A percentile compares a stretch with the other conserved stretches of the same genome.
Conservation (phyloP, 202 grass and related monocot genomes). For the Schoenoplectus tabernaemontani region DNA sequence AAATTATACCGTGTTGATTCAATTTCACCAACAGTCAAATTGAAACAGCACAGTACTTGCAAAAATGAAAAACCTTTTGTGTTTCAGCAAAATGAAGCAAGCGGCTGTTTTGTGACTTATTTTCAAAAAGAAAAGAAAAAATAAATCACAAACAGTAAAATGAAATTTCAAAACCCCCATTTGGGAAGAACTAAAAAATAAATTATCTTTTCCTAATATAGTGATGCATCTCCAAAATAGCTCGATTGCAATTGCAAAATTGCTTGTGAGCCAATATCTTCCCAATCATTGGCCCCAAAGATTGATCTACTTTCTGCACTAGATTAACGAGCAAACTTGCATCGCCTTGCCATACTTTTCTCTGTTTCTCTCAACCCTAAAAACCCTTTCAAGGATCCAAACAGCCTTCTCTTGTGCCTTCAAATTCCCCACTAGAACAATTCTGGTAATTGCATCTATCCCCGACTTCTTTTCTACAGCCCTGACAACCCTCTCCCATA, state of each 20-base stretch:
- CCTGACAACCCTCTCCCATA: conserved; percentile 55
- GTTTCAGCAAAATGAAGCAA: background rate
- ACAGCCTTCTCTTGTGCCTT: conserved; percentile 66
- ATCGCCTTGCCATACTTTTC: conserved; percentile 42
- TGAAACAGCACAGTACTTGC: background rate
- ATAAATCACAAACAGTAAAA: too few relatives aligned
- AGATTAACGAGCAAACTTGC: conserved; percentile 72
- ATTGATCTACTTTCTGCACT: conserved; percentile 50
- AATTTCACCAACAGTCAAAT: background rate
- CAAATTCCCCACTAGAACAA: conserved; percentile 40
- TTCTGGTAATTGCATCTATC: conserved; percentile 52
- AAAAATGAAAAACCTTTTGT: background rate
- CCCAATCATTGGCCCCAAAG: conserved; percentile 62
- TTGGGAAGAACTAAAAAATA: too few relatives aligned
- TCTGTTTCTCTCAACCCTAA: conserved; percentile 44
- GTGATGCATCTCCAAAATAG: conserved; percentile 46
- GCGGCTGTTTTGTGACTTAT: background rate
- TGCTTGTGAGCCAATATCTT: conserved; percentile 83
- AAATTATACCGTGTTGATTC: background rate
- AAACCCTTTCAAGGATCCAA: conserved; percentile 80
- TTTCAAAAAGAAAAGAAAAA: background rate
- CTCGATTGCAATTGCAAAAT: conserved; percentile 71
- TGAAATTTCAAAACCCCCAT: background rate
- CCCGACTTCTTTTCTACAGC: conserved; percentile 55
- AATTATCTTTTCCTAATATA: conserved; percentile 5